These are phyloP conservation scores for Fonsecaea pedrosoi DNA, from an alignment of 2,329 filamentous ascomycete species.

Conservation along the genomic window DNA sequence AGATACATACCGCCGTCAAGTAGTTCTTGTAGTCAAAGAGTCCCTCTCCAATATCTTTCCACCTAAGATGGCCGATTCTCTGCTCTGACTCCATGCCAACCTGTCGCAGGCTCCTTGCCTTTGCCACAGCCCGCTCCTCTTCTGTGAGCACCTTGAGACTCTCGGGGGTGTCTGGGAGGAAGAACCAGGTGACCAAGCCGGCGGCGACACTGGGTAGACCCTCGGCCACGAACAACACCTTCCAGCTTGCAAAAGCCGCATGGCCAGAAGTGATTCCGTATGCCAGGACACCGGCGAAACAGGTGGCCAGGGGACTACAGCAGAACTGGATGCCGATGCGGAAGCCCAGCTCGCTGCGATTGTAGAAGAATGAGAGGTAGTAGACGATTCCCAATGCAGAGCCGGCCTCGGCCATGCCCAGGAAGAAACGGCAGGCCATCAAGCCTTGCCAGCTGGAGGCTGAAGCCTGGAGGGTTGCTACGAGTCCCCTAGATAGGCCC, in stretches of 20 bases:
- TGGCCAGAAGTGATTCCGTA: slow-evolving; percentile 63
- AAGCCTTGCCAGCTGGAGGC: slow-evolving; percentile 5
- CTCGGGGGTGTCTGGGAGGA: slow-evolving; percentile 60
- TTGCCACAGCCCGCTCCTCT: slow-evolving; percentile 56
- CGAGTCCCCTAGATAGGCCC: background rate
- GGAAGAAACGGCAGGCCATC: slow-evolving; percentile 44
- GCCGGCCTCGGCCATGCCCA: slow-evolving; percentile 48
- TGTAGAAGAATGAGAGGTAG: slow-evolving; percentile 65
- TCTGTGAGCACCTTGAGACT: slow-evolving; percentile 53
- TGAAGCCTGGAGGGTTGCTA: slow-evolving; percentile 5
- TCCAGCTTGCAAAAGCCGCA: slow-evolving; percentile 62
- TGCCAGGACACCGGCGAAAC: slow-evolving; percentile 74
- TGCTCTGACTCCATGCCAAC: background rate
- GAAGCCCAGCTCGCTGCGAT: slow-evolving; percentile 62
- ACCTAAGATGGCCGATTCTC: slow-evolving; percentile 45
- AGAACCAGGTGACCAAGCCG: slow-evolving; percentile 58
- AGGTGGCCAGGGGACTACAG: slow-evolving; percentile 73
- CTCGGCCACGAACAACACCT: slow-evolving; percentile 69
- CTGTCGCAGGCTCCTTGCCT: slow-evolving; percentile 20
- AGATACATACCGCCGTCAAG: slow-evolving; percentile 49
- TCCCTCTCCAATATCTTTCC: slow-evolving; percentile 55
- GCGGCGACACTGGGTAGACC: slow-evolving; percentile 63
- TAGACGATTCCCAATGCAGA: slow-evolving; percentile 55
- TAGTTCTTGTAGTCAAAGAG: slow-evolving; percentile 57
- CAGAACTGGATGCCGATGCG: slow-evolving; percentile 62